Evolutionary conservation across 306 rosid genomes (phyloP), one percentile per base, ranked within the genome.

Genomic region (Quercus wislizeni): DNA sequence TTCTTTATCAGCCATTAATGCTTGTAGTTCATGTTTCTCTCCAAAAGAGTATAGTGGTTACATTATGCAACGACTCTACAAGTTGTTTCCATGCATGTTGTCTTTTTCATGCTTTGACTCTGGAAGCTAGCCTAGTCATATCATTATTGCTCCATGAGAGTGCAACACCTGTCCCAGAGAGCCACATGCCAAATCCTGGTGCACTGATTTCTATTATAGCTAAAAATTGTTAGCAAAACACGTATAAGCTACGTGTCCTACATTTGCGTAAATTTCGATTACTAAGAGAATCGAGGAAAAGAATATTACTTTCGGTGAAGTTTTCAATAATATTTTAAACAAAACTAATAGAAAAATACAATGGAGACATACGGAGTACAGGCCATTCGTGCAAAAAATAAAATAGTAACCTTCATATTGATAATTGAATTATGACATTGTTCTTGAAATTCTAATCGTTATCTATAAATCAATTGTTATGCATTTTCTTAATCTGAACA

Each of bases 351-450:
- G 49, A 27, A 49, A 55, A 70, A 27, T 35, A 8, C 61, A 52
- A 71, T 12, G 58, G 74, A 57, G 81, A 67, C 79, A 49, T 43
- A 46, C 25, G 13, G 59, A 18, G 19, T 75, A 82, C 79, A 80
- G 46, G 41, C 83, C 86, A 79, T 56, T 81, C 88, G 81, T 84
- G 91, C 83, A 69, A 57, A 75, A 23, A 55, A 49, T 82, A 55
- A 52, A 76, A 70, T 31, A 73, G 23, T 19, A 13, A 14, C 56
- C 35, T 43, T 21, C 59, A 69, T 67, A 59, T 23, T 12, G 55
- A 41, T 41, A 21, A 46, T 72, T 43, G 15, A 52, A 10, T 62
- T 62, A 61, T 74, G 25, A 74, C 55, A 4, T 33, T 55, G 78
- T 55, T 82, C 65, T 82, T 76, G 85, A 80, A 82, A 49, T 68